These are phyloP conservation scores for Garcia nutans DNA, from an alignment of 345 rosid species.

Conservation along the genomic window DNA sequence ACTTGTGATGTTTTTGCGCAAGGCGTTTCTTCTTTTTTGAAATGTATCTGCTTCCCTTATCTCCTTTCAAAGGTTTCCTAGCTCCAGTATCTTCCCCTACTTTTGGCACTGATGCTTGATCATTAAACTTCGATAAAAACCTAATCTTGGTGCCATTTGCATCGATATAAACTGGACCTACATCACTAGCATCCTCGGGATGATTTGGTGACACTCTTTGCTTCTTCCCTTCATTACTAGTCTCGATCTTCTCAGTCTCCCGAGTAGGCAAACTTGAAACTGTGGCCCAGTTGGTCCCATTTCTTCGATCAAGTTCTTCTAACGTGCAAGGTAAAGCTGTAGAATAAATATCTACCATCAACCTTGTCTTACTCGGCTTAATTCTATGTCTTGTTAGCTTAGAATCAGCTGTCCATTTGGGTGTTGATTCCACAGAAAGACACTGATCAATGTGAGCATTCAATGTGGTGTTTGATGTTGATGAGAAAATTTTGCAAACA, in stretches of 20 bases:
- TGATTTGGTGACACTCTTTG: slow-evolving; percentile 35
- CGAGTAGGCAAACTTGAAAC: slow-evolving; percentile 44
- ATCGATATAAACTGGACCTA: slow-evolving; percentile 89
- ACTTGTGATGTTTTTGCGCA: slow-evolving; percentile 48
- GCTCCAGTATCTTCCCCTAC: slow-evolving; percentile 35
- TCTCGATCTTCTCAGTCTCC: slow-evolving; percentile 37
- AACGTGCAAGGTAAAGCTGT: slow-evolving; percentile 67
- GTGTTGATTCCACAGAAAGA: slow-evolving; percentile 64
- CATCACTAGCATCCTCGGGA: slow-evolving; percentile 56
- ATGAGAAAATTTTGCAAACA: slow-evolving; percentile 94
- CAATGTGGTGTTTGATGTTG: slow-evolving; percentile 93
- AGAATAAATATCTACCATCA: slow-evolving; percentile 79
- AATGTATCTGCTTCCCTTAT: slow-evolving; percentile 41
- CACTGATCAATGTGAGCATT: slow-evolving; percentile 99
- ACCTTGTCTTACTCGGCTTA: slow-evolving; percentile 68
- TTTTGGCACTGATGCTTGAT: slow-evolving; percentile 30
- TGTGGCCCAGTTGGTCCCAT: slow-evolving; percentile 67
- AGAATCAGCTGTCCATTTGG: slow-evolving; percentile 61
- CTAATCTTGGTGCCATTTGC: slow-evolving; percentile 78
- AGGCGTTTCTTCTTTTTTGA: slow-evolving; percentile 43
- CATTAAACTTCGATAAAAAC: slow-evolving; percentile 68
- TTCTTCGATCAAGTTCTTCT: slow-evolving; percentile 89
- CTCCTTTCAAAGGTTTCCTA: slow-evolving; percentile 42
- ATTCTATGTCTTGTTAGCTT: slow-evolving; percentile 62
- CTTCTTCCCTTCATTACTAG: slow-evolving; percentile 37